A percentile compares a stretch with the other conserved stretches of the same genome.
Evolutionary conservation across 2,329 filamentous ascomycete species (phyloP).

Genomic region (Colletotrichum kahawae): DNA sequence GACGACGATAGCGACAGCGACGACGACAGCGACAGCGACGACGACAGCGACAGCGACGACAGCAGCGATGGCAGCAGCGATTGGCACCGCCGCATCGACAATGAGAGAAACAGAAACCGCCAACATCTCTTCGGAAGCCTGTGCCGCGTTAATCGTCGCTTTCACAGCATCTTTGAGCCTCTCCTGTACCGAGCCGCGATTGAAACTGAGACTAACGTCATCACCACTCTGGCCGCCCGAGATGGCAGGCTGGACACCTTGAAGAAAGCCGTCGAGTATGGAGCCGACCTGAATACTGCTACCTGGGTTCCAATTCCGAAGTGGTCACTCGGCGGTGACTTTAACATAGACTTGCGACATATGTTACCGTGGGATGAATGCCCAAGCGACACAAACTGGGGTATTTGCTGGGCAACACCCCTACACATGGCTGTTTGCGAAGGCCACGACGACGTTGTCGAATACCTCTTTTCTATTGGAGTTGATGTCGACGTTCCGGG

Average conservation of each 20-base stretch:
- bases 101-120: fast-evolving
- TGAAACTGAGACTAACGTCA: not conserved
- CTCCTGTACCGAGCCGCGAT: not conserved
- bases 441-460: not conserved
- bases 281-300: fast-evolving
- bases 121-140: not conserved
- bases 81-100: not conserved
- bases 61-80: not conserved
- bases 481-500: not conserved
- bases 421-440: not conserved
- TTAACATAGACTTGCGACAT: not conserved
- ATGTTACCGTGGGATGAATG: no score
- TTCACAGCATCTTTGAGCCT: not conserved
- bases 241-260: fast-evolving
- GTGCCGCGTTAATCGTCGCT: not conserved
- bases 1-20: no score
- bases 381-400: not conserved
- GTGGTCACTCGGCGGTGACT: fast-evolving
- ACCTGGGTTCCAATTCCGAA: not conserved
- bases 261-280: not conserved
- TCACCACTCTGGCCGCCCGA: not conserved
- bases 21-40: no score
- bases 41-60: not conserved
- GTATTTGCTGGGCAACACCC: not conserved
- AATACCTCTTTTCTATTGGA: not conserved